Evolutionary conservation across 805 yeast genomes (phyloP), one percentile per base, ranked within the genome.

Genomic region (Saccharomycopsis synnaedendra): DNA sequence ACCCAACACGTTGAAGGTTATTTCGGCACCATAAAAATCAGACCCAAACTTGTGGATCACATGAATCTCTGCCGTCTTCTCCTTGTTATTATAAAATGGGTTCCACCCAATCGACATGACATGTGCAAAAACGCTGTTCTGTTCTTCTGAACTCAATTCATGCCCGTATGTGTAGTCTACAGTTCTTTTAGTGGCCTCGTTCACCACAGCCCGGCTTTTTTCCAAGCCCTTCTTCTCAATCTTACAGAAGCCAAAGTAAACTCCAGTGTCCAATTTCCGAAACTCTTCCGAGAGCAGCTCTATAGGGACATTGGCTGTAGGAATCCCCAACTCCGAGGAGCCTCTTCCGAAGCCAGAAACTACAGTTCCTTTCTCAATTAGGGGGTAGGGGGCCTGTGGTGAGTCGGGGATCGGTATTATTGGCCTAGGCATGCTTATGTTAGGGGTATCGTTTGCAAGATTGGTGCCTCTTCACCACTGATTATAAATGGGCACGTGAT

Each of bases 101-200:
- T 93, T 93, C 85, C 88, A 86, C 1, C 99, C 99, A 19, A 93
- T 72, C 5, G 96, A 85, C 85, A 90, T 82, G 5, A 93, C 98
- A 81, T 88, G 87, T 0, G 97, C 97, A 30, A 78, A 67, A 1
- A 71, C 71, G 19, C 65, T 64, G 44, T 70, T 70, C 2, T 72
- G 65, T 39, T 71, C 75, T 3, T 55, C 57, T 0, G 45, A 55
- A 10, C 53, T 46, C 10, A 88, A 64, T 6, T 63, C 56, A 4
- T 61, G 54, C 0, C 96, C 96, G 57, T 75, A 77, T 49, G 78
- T 82, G 60, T 82, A 76, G 36, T 66, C 71, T 10, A 80, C 80
- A 30, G 60, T 59, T 7, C 66, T 50, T 5, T 64, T 73, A 27
- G 46, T 55, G 19, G 55, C 57, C 29, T 52, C 49, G 29, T 50